Conservation (phyloP, 2,329 filamentous ascomycete genomes). For the Fusarium aywerte region DNA sequence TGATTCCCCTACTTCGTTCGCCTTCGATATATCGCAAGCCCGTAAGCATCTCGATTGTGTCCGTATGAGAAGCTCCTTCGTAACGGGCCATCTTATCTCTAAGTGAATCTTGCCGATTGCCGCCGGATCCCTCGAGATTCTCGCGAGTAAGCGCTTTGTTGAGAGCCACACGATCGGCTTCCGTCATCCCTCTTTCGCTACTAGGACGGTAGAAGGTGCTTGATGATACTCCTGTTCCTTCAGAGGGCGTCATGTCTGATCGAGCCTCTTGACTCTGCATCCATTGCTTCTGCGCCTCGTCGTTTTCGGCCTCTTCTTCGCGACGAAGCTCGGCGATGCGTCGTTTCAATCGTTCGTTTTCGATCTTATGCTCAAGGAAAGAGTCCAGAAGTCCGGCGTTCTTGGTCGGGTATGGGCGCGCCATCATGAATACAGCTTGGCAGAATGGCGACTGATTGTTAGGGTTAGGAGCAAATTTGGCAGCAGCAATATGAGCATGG, state of each 20-base stretch:
- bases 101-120: constrained; percentile 77
- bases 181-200: constrained; percentile 66
- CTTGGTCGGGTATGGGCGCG: constrained; percentile 87
- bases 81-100: constrained; percentile 87
- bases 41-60: constrained; percentile 93
- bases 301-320: constrained; percentile 85
- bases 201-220: constrained; percentile 49
- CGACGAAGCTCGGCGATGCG: constrained; percentile 85
- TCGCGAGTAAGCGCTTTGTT: constrained; percentile 80
- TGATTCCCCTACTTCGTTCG: constrained; percentile 87
- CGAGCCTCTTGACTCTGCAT: constrained; percentile 66
- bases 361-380: constrained; percentile 95
- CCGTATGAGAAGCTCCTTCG: constrained; percentile 79
- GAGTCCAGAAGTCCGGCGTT: constrained; percentile 88
- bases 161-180: constrained; percentile 70
- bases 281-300: constrained; percentile 72
- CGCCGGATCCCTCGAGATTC: constrained; percentile 79
- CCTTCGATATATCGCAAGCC: constrained; percentile 88
- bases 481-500: constrained; percentile 85
- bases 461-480: constrained; percentile 70
- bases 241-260: constrained; percentile 64
- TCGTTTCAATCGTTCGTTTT: constrained; percentile 87
- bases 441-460: constrained; percentile 77
- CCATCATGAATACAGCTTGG: constrained; percentile 93
- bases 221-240: constrained; percentile 55